phyloP scores from a whole-genome alignment of 1,284 basidiomycete species.

The Boletellus deceptivus region DNA sequence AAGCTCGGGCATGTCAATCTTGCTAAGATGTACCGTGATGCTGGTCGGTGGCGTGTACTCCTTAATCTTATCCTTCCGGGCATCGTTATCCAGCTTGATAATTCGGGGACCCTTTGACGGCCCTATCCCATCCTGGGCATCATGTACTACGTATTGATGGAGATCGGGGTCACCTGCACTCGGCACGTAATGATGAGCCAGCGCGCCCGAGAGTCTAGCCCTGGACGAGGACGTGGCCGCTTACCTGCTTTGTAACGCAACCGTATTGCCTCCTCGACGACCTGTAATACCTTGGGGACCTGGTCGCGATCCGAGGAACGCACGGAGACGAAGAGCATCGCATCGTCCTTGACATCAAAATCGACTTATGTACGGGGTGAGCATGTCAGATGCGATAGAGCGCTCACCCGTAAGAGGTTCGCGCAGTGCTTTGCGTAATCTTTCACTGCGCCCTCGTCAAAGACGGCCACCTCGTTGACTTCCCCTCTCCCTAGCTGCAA shows the following conservation, averaged over 20 bases:
- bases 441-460: slow-evolving; percentile 58
- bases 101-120: slow-evolving; percentile 54
- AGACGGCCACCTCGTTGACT: slow-evolving; percentile 71
- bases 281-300: slow-evolving; percentile 74
- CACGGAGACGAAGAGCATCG: slow-evolving; percentile 75
- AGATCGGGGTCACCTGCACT: slow-evolving; percentile 59
- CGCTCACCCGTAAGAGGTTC: slow-evolving; percentile 62
- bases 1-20: slow-evolving; percentile 79
- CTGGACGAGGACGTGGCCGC: slow-evolving; percentile 7
- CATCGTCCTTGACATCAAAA: slow-evolving; percentile 55
- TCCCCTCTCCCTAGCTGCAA: slow-evolving; percentile 61
- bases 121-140: slow-evolving; percentile 36
- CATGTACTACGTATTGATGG: slow-evolving; percentile 77
- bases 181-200: background rate
- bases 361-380: background rate
- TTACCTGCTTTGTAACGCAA: slow-evolving; percentile 67
- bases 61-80: slow-evolving; percentile 40
- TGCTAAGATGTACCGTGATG: slow-evolving; percentile 72
- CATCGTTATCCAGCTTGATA: slow-evolving; percentile 61
- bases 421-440: slow-evolving; percentile 73
- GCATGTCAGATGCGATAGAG: background rate
- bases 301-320: slow-evolving; percentile 61
- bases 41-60: slow-evolving; percentile 62
- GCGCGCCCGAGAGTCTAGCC: background rate
- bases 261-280: slow-evolving; percentile 78